Percentiles rank a stretch among this genome's conserved stretches.
phyloP scores from a whole-genome alignment of 2,329 filamentous ascomycete species.

The Colletotrichum higginsianum region DNA sequence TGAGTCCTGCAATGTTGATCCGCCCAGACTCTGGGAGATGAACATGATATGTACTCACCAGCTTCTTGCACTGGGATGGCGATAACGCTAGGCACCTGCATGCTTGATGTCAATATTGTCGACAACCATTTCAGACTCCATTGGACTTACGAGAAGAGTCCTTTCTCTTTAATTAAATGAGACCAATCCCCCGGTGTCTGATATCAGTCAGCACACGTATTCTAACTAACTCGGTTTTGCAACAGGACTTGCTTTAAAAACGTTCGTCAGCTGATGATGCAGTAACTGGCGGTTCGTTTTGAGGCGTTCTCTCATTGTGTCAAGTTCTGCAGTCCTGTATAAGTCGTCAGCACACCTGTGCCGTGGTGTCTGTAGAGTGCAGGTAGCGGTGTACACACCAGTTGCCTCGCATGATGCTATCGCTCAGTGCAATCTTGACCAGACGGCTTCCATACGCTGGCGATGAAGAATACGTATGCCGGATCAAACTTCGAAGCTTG shows the following conservation, averaged over 20 bases:
- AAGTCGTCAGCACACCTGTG: background rate
- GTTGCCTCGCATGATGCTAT: background rate
- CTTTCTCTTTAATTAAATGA: slow-evolving; percentile 25
- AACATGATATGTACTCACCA: slow-evolving; percentile 13
- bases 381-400: slow-evolving; percentile 4
- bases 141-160: slow-evolving; percentile 30
- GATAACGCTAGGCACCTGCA: slow-evolving; percentile 20
- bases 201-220: background rate
- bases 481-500: slow-evolving; percentile 35
- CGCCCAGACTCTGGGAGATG: slow-evolving; percentile 27
- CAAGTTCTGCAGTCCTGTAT: slow-evolving; percentile 16
- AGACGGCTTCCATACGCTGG: slow-evolving; percentile 30
- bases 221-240: background rate
- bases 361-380: background rate
- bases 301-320: slow-evolving; percentile 23
- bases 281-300: slow-evolving; percentile 11
- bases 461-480: slow-evolving; percentile 26
- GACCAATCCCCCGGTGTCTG: slow-evolving; percentile 36
- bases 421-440: slow-evolving; percentile 23
- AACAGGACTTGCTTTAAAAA: background rate
- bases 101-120: background rate
- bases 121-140: too few species aligned
- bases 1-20: slow-evolving; percentile 30
- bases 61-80: slow-evolving; percentile 17
- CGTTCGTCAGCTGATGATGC: slow-evolving; percentile 4